Base-by-base conservation (phyloP, 805 yeast species). In the Teunomyces gatunensis region DNA sequence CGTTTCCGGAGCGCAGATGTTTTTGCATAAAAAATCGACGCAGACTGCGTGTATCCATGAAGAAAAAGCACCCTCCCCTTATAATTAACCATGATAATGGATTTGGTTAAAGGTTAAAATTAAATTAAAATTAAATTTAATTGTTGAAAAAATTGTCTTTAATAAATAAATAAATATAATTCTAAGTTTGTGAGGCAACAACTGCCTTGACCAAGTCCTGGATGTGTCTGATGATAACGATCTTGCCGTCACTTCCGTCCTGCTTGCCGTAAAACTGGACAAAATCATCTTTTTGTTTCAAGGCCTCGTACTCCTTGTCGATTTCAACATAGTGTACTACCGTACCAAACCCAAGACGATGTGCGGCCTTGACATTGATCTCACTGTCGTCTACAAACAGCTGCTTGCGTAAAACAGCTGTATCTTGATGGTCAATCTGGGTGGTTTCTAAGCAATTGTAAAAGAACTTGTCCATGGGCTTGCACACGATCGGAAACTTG, bases 31-130 rank as follows among this genome's bases (percentile, higher is more conserved):
- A 92, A 92, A 11, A 85, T 76, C 36, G 85, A 77, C 5, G 92
- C 92, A 52, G 84, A 85, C 73, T 92, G 96, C 12, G 91, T 81
- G 65, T 84, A 90, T 0, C 99, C 98, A 55, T 92, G 99, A 25
- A 94, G 71, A 66, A 94, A 92, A n/a, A 92, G 72, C 23, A 92
- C 74, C 55, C 83, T 83, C 10, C 73, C 77, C 39, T 64, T 67
- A 37, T 20, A 9, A 10, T 23, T 9, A n/a, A 39, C 30, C 20
- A 17, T 25, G 13, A 6, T 39, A 4, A 2, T 12, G 33, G 33
- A 23, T 39, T n/a, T 18, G 15, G 41, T n/a, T 23, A 9, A 7
- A 30, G 33, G 9, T 30, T n/a, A 6, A 13, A 13, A n/a, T 30
- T 11, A n/a, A n/a, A 11, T 11, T 18, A 7, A 15, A n/a, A n/a